phyloP scores from a whole-genome alignment of 2,329 filamentous ascomycete species.

The Cercospora brassicicola region DNA sequence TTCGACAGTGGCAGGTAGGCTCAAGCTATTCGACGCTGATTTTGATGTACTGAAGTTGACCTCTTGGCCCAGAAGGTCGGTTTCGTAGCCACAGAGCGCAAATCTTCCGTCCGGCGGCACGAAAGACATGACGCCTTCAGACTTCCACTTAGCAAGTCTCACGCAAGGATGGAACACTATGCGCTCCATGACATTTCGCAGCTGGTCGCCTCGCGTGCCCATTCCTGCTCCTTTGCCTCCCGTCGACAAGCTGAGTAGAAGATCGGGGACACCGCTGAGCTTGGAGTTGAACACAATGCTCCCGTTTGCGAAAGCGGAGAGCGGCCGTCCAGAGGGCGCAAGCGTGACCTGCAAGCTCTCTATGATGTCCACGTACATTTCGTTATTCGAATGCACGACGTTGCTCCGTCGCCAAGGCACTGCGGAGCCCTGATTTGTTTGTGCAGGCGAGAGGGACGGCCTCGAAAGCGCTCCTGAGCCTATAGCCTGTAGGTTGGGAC shows the following conservation, averaged over 20 bases:
- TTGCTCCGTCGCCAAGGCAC: slow-evolving; percentile 90
- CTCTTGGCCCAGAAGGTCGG: slow-evolving; percentile 77
- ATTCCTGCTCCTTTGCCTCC: slow-evolving; percentile 79
- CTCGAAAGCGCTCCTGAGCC: slow-evolving; percentile 23
- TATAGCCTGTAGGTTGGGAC: slow-evolving; percentile 31
- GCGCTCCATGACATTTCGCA: slow-evolving; percentile 66
- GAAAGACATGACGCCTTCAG: slow-evolving; percentile 89
- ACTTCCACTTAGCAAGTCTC: slow-evolving; percentile 82
- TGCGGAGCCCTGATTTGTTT: slow-evolving; percentile 44
- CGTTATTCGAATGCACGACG: slow-evolving; percentile 93
- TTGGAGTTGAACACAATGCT: slow-evolving; percentile 94
- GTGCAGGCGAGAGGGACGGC: slow-evolving; percentile 23
- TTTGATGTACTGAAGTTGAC: slow-evolving; percentile 34
- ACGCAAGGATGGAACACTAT: slow-evolving; percentile 98
- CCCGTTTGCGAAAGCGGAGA: slow-evolving; percentile 84
- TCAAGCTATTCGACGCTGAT: slow-evolving; percentile 52
- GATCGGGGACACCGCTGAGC: slow-evolving; percentile 88
- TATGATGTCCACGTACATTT: slow-evolving; percentile 93
- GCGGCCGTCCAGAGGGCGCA: slow-evolving; percentile 82
- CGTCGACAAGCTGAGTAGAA: slow-evolving; percentile 76
- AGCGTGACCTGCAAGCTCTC: slow-evolving; percentile 86
- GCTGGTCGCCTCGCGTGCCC: slow-evolving; percentile 48
- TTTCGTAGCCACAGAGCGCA: slow-evolving; percentile 89
- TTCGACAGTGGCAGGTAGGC: slow-evolving; percentile 78
- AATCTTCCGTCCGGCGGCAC: slow-evolving; percentile 93